phyloP scores from a whole-genome alignment of 257 asterid genomes.

The Ligustrum vulgare region DNA sequence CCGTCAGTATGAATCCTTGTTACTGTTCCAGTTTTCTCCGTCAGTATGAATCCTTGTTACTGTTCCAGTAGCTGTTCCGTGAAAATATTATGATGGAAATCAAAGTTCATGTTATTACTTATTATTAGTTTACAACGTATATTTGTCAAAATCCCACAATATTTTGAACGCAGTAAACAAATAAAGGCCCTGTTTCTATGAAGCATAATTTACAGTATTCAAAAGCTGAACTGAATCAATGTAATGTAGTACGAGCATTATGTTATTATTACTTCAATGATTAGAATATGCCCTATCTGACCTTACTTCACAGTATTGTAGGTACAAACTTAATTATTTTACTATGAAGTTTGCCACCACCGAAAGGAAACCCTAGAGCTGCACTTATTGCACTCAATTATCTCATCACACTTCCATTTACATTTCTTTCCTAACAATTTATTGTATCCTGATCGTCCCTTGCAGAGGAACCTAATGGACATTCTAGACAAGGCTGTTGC shows the following conservation, averaged over 20 bases:
- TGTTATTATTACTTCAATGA: too few relatives aligned
- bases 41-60: not conserved
- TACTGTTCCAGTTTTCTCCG: not conserved
- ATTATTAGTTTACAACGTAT: not conserved
- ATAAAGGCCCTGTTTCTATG: not conserved
- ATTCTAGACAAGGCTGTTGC: constrained; percentile 71
- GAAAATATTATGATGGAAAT: not conserved
- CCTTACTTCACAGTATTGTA: not conserved
- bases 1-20: not conserved
- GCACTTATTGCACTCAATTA: not conserved
- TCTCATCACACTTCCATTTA: not conserved
- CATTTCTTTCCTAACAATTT: constrained; percentile 17
- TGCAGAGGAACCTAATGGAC: constrained; percentile 67
- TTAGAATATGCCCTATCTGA: not conserved
- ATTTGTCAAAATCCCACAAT: not conserved
- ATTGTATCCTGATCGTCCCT: constrained; percentile 21
- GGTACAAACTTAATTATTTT: not conserved
- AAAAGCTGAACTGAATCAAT: not conserved
- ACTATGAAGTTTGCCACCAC: not conserved
- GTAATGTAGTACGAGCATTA: not conserved
- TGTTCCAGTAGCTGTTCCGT: not conserved
- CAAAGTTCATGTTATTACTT: not conserved
- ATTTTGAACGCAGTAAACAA: not conserved
- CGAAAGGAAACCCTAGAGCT: constrained; percentile 11
- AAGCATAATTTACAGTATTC: not conserved